Evolutionary conservation across 75 land plant genomes (phyloP).

Genomic region (Cunninghamia lanceolata): DNA sequence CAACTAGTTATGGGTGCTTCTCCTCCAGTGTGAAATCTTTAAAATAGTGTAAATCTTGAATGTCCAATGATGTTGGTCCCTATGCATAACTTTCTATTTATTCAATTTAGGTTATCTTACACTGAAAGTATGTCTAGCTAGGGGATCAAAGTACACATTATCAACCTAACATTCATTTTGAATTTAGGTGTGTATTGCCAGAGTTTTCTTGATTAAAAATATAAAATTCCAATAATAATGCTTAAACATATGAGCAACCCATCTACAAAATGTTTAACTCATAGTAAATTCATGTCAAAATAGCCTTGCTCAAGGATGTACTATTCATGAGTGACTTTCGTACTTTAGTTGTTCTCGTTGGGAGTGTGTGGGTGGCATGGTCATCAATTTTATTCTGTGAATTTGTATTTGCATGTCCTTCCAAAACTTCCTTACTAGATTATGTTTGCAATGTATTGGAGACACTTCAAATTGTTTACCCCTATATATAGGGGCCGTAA

Average conservation of each 20-base stretch:
- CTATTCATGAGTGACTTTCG: background rate
- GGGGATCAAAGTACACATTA: background rate
- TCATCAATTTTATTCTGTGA: background rate
- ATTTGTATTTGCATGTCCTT: background rate
- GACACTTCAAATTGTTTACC: conserved; percentile 1
- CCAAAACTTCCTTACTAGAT: background rate
- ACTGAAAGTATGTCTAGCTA: no score
- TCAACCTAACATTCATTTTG: background rate
- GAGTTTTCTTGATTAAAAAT: background rate
- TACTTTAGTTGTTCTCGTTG: background rate
- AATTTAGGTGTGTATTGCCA: background rate
- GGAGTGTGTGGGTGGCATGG: background rate
- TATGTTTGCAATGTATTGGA: background rate
- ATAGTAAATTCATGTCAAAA: background rate
- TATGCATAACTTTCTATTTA: background rate
- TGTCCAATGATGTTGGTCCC: background rate
- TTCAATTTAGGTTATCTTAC: background rate
- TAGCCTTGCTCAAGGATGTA: background rate
- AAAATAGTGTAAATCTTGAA: background rate
- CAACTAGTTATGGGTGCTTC: no score
- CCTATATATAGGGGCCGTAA: background rate
- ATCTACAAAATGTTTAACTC: background rate
- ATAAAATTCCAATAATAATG: background rate
- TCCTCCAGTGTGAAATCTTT: background rate
- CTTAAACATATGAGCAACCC: background rate